Conservation (phyloP, 1,284 basidiomycete genomes). For the Hymenochaete sp. region DNA sequence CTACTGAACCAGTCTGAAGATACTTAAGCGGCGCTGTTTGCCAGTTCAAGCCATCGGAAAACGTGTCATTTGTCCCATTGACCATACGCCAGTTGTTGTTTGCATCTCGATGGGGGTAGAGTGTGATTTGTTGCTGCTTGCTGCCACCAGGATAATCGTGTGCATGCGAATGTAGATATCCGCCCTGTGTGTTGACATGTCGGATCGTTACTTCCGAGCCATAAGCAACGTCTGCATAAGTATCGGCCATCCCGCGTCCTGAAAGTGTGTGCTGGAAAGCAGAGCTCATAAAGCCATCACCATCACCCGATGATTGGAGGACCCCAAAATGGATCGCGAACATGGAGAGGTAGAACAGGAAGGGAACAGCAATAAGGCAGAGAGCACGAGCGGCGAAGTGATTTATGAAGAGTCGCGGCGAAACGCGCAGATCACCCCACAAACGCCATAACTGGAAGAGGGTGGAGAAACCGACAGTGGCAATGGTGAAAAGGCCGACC, state of each 20-base stretch:
- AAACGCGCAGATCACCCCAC: slow-evolving; percentile 79
- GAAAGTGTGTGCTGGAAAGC: slow-evolving; percentile 95
- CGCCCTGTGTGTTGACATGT: slow-evolving; percentile 94
- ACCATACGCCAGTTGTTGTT: slow-evolving; percentile 89
- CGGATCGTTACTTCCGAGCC: slow-evolving; percentile 82
- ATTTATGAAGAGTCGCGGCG: slow-evolving; percentile 65
- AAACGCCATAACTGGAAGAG: slow-evolving; percentile 85
- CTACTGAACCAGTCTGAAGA: slow-evolving; percentile 59
- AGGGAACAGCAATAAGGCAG: slow-evolving; percentile 81
- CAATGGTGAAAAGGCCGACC: slow-evolving; percentile 99
- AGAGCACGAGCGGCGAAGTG: slow-evolving; percentile 88
- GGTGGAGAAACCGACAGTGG: slow-evolving; percentile 83
- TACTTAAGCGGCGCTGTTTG: slow-evolving; percentile 49
- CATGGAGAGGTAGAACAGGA: slow-evolving; percentile 89
- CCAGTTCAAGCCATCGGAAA: slow-evolving; percentile 48
- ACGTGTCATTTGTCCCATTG: slow-evolving; percentile 50
- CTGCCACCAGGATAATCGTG: slow-evolving; percentile 85
- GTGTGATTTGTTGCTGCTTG: slow-evolving; percentile 93
- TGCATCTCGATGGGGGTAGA: slow-evolving; percentile 90
- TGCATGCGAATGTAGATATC: slow-evolving; percentile 92
- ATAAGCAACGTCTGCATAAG: slow-evolving; percentile 85
- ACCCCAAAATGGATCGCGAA: slow-evolving; percentile 93
- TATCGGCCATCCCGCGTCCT: slow-evolving; percentile 89
- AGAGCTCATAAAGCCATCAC: slow-evolving; percentile 98
- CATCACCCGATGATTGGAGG: slow-evolving; percentile 84